A percentile compares a stretch with the other conserved stretches of the same genome.
These are phyloP conservation scores for Geosmithia flava DNA, from an alignment of 2,329 filamentous ascomycete species.

Conservation along the genomic window DNA sequence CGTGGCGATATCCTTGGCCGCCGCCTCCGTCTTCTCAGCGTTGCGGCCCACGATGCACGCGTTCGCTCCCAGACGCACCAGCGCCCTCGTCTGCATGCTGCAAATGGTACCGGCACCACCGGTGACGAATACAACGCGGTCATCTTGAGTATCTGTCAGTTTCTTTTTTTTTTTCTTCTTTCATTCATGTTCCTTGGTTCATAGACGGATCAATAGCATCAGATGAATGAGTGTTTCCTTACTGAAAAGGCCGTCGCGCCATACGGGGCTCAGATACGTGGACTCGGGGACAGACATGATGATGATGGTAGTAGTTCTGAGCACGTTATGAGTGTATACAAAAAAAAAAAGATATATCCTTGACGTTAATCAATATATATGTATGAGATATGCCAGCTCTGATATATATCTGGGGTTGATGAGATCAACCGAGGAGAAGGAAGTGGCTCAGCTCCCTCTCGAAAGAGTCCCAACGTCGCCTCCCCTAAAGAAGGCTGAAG, in stretches of 20 bases:
- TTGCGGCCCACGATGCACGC: conserved; percentile 91
- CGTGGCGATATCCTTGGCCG: conserved; percentile 71
- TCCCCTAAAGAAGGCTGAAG: neutral
- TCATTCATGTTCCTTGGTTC: neutral
- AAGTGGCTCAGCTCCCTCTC: no score
- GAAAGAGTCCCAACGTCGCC: no score
- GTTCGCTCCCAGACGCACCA: conserved; percentile 84
- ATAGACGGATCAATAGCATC: neutral
- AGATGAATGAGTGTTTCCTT: conserved; percentile 10
- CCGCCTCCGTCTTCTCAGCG: conserved; percentile 71
- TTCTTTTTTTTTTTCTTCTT: neutral
- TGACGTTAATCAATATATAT: no score
- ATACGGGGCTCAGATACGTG: conserved; percentile 70
- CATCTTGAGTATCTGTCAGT: conserved; percentile 35
- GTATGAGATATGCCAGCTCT: no score
- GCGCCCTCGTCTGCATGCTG: conserved; percentile 80
- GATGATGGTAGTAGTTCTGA: no score
- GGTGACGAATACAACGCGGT: conserved; percentile 88
- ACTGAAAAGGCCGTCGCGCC: conserved; percentile 84
- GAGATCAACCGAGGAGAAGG: no score
- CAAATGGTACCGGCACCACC: conserved; percentile 91
- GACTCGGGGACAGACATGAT: conserved; percentile 59
- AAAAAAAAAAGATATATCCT: no score
- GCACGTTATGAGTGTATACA: no score
- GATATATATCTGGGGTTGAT: no score